Evolutionary conservation across 345 rosid genomes (phyloP).

Genomic region (Jatropha curcas): DNA sequence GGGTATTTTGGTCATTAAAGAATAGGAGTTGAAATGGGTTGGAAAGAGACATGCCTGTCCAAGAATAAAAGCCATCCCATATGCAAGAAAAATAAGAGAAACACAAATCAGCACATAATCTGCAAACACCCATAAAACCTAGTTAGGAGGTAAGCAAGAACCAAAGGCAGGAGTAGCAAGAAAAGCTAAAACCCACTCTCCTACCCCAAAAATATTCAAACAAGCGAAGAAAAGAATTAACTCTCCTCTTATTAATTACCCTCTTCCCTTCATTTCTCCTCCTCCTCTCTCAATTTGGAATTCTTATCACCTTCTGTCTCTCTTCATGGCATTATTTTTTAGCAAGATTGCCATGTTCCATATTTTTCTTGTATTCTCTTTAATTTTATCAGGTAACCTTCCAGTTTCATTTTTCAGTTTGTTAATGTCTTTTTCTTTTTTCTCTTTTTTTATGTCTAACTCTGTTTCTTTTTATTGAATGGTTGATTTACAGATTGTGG

Average conservation of each 20-base stretch:
- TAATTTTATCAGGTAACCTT: conserved; percentile 50
- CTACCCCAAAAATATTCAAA: conserved; percentile 18
- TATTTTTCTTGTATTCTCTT: conserved; percentile 40
- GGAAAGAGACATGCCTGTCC: conserved; percentile 31
- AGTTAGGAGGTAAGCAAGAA: conserved; percentile 24
- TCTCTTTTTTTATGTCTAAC: not conserved
- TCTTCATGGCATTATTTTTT: conserved; percentile 32
- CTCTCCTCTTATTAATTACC: not conserved
- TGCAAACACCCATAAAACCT: conserved; percentile 21
- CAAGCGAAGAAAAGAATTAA: conserved; percentile 61
- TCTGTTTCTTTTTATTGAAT: not conserved
- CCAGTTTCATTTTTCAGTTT: no score
- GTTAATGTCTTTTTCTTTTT: not conserved
- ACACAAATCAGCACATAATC: conserved; percentile 8
- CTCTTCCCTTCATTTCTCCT: not conserved
- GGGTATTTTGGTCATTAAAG: conserved; percentile 30
- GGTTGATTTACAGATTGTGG: conserved; percentile 38
- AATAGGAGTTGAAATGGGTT: conserved; percentile 11
- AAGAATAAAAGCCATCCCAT: not conserved
- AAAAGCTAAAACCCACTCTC: conserved; percentile 22
- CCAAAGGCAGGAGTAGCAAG: conserved; percentile 43
- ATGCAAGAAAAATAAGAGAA: conserved; percentile 8
- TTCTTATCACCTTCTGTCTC: not conserved
- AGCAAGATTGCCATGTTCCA: conserved; percentile 30
- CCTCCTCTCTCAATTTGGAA: conserved; percentile 17